Evolutionary conservation across 495 filamentous ascomycete genomes (phyloP).

Genomic region (Rostrohypoxylon terebratum): DNA sequence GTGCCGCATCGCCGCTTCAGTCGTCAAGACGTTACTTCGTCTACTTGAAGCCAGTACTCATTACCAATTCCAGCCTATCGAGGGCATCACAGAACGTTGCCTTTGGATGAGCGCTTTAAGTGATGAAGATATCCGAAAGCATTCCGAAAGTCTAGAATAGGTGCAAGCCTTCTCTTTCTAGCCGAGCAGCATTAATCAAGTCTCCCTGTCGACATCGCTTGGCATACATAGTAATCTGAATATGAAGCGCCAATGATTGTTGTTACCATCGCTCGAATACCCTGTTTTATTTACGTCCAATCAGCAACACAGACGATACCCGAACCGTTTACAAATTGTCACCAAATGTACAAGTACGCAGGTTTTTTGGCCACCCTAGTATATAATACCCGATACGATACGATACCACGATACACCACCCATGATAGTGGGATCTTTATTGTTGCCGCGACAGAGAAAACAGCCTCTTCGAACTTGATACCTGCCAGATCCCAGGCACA

Average conservation of each 20-base stretch:
- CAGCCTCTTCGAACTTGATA: constrained; percentile 25
- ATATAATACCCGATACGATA: constrained; percentile 42
- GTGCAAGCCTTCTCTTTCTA: not conserved
- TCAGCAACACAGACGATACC: constrained; percentile 42
- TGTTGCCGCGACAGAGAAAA: constrained; percentile 8
- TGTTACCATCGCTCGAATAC: constrained; percentile 33
- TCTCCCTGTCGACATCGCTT: constrained; percentile 5
- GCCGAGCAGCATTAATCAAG: not conserved
- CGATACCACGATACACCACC: constrained; percentile 29
- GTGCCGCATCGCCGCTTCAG: constrained; percentile 87
- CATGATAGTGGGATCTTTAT: constrained; percentile 9
- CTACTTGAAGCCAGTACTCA: constrained; percentile 92
- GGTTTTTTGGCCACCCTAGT: constrained; percentile 26
- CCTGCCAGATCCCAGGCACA: constrained; percentile 19
- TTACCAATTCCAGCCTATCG: constrained; percentile 86
- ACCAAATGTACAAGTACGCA: constrained; percentile 39
- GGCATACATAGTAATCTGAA: constrained; percentile 34
- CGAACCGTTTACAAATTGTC: constrained; percentile 24
- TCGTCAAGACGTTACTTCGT: constrained; percentile 91
- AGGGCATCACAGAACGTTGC: constrained; percentile 88
- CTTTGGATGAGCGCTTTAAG: constrained; percentile 92
- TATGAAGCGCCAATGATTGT: constrained; percentile 40
- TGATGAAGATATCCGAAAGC: constrained; percentile 80
- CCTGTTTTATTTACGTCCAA: constrained; percentile 41
- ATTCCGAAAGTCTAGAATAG: constrained; percentile 57